These are phyloP conservation scores for Alnus glutinosa DNA, from an alignment of 306 rosid genomes.

Conservation along the genomic window DNA sequence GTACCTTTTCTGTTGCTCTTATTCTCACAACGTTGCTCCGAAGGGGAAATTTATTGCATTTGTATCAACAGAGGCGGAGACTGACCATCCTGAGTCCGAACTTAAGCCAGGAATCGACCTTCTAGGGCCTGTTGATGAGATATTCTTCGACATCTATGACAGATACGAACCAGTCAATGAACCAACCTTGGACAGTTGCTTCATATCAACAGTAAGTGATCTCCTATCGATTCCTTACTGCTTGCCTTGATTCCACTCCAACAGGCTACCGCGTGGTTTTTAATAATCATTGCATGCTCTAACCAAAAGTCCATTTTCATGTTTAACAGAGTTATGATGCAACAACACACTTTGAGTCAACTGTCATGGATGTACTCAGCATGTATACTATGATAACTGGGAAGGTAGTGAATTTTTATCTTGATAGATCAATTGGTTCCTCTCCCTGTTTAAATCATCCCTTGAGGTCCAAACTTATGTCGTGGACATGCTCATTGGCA, in stretches of 20 bases:
- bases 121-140: slow-evolving; percentile 88
- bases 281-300: not conserved
- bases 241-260: not conserved
- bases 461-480: not conserved
- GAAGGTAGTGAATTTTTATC: slow-evolving; percentile 53
- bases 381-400: slow-evolving; percentile 94
- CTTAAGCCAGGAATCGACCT: slow-evolving; percentile 93
- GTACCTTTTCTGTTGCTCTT: slow-evolving; percentile 96
- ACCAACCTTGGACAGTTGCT: slow-evolving; percentile 87
- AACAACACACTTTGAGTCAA: slow-evolving; percentile 94
- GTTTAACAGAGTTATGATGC: slow-evolving; percentile 90
- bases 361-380: slow-evolving; percentile 86
- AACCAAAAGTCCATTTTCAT: not conserved
- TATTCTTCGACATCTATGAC: slow-evolving; percentile 82
- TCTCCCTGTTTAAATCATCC: slow-evolving; percentile 10
- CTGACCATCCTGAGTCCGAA: slow-evolving; percentile 78
- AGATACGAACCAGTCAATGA: slow-evolving; percentile 92
- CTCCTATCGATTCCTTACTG: not conserved
- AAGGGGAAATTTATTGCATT: slow-evolving; percentile 93
- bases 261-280: not conserved
- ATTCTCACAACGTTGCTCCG: slow-evolving; percentile 97
- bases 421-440: slow-evolving; percentile 11
- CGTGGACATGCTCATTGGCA: not conserved
- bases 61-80: slow-evolving; percentile 96
- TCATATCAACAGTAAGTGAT: slow-evolving; percentile 73